Conservation (phyloP, 441 rosid genomes). For the Erodium texanum region DNA sequence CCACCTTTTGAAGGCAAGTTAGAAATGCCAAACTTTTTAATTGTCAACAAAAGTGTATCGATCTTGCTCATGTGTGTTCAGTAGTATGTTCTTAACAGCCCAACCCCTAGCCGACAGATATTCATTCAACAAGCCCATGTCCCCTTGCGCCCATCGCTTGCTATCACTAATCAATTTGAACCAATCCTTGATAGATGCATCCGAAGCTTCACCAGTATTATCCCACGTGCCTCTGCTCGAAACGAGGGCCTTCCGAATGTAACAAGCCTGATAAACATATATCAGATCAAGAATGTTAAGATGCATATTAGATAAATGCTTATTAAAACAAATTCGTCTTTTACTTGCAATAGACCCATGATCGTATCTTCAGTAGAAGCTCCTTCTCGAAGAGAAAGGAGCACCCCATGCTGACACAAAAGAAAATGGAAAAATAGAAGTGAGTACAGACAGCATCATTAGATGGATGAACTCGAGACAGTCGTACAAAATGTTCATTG, state of each 20-base stretch:
- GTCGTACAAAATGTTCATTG: not conserved
- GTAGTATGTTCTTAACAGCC: conserved; percentile 56
- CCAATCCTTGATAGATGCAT: conserved; percentile 31
- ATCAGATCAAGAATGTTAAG: not conserved
- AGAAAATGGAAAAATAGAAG: not conserved
- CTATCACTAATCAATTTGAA: conserved; percentile 37
- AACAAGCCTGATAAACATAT: conserved; percentile 34
- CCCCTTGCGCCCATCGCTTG: conserved; percentile 28
- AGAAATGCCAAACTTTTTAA: conserved; percentile 6
- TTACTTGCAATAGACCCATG: conserved; percentile 57
- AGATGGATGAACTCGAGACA: not conserved
- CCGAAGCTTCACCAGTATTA: conserved; percentile 17
- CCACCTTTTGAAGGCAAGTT: too few species aligned
- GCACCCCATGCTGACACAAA: conserved; percentile 33
- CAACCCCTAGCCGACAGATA: conserved; percentile 56
- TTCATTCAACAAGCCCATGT: conserved; percentile 28
- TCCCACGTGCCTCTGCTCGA: conserved; percentile 27
- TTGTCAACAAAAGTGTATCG: conserved; percentile 54
- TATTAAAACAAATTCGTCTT: not conserved
- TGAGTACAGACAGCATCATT: not conserved
- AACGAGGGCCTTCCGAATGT: conserved; percentile 35
- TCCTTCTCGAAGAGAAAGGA: conserved; percentile 53
- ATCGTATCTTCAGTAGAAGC: conserved; percentile 37
- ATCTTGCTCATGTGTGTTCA: conserved; percentile 49
- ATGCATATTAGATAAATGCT: not conserved